Evolutionary conservation across 495 filamentous ascomycete genomes (phyloP).

Genomic region (Baudoinia panamericana): DNA sequence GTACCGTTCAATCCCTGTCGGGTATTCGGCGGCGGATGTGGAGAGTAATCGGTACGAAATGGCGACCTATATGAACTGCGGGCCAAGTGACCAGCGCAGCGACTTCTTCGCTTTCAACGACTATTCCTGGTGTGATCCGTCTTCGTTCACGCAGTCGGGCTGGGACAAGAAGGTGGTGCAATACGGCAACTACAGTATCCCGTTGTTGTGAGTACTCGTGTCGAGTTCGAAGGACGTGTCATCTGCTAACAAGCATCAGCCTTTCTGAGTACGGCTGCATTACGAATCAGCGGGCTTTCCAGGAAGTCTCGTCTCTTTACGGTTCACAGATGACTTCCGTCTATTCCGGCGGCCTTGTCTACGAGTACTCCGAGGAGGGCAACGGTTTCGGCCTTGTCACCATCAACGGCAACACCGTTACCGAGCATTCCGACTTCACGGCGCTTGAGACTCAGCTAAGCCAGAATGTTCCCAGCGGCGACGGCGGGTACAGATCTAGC

Average conservation of each 20-base stretch:
- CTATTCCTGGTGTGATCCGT: conserved; percentile 90
- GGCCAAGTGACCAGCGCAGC: conserved; percentile 65
- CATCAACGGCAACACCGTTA: conserved; percentile 44
- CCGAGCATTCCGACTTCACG: conserved; percentile 49
- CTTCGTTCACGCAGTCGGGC: conserved; percentile 60
- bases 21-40: conserved; percentile 85
- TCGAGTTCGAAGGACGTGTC: not conserved
- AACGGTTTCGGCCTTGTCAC: conserved; percentile 67
- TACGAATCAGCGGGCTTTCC: conserved; percentile 65
- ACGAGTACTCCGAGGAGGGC: conserved; percentile 78
- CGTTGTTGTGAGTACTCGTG: conserved; percentile 57
- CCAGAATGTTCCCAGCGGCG: conserved; percentile 53
- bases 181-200: conserved; percentile 80
- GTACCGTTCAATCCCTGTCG: conserved; percentile 72
- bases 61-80: conserved; percentile 91
- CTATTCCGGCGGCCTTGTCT: conserved; percentile 91
- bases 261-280: conserved; percentile 90
- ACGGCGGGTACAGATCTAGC: conserved; percentile 63
- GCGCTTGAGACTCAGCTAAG: conserved; percentile 53
- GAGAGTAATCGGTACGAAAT: conserved; percentile 77
- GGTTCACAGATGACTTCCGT: conserved; percentile 71
- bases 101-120: conserved; percentile 99
- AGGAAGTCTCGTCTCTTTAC: conserved; percentile 73
- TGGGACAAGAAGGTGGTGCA: conserved; percentile 88
- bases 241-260: conserved; percentile 27